These are phyloP conservation scores for Candida manassasensis DNA, from an alignment of 805 yeast species.

Conservation along the genomic window DNA sequence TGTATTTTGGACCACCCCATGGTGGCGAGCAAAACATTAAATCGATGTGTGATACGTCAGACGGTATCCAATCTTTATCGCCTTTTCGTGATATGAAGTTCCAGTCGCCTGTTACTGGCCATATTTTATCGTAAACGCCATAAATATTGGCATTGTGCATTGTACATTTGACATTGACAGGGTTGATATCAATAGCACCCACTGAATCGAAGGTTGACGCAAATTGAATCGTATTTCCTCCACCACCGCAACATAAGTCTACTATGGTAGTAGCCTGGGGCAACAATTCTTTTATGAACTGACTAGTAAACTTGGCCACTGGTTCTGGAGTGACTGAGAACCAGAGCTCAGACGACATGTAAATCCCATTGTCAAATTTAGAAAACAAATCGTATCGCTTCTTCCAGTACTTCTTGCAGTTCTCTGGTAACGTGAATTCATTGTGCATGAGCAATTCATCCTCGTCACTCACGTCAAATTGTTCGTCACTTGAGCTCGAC, in stretches of 20 bases:
- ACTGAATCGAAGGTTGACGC: constrained; percentile 53
- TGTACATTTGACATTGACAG: constrained; percentile 61
- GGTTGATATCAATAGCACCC: constrained; percentile 59
- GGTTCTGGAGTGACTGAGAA: constrained; percentile 84
- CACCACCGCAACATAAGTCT: constrained; percentile 84
- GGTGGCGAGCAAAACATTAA: constrained; percentile 77
- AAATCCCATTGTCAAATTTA: constrained; percentile 61
- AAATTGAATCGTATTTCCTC: constrained; percentile 79
- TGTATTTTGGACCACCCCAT: constrained; percentile 79
- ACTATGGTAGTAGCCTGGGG: constrained; percentile 46
- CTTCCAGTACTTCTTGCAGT: constrained; percentile 54
- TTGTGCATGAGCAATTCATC: constrained; percentile 37
- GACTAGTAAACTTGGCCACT: constrained; percentile 58
- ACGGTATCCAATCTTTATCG: constrained; percentile 30
- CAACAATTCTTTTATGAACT: constrained; percentile 45
- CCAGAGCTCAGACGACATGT: constrained; percentile 72
- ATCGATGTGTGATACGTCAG: constrained; percentile 27
- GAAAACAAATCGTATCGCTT: constrained; percentile 59
- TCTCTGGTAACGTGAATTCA: constrained; percentile 33
- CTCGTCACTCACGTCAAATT: constrained; percentile 11
- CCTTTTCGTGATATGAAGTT: constrained; percentile 20
- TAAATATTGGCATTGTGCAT: constrained; percentile 63
- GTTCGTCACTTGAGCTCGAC: constrained; percentile 1
- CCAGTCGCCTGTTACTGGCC: constrained; percentile 50
- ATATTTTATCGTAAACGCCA: constrained; percentile 47